Conservation (phyloP, 192 early-diverging fungal genomes). For the Backusella sp. region DNA sequence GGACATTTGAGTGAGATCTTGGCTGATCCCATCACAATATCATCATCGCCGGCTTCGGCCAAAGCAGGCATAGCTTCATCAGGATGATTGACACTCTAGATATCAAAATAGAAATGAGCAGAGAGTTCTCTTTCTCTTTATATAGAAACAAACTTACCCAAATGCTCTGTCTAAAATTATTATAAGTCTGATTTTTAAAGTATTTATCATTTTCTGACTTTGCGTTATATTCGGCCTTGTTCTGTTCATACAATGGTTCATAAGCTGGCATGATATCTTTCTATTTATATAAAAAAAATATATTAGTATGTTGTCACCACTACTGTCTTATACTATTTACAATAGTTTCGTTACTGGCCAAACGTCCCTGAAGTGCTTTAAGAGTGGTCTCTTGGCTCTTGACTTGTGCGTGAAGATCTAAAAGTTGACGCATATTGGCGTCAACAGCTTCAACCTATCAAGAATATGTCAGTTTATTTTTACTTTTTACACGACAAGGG, state of each 20-base stretch:
- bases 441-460: constrained; percentile 14
- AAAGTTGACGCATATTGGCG: constrained; percentile 3
- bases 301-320: neutral
- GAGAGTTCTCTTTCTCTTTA: too few species aligned
- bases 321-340: neutral
- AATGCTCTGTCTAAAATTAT: constrained; percentile 28
- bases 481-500: neutral
- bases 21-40: constrained; percentile 24
- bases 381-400: constrained; percentile 1
- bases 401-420: constrained; percentile 24
- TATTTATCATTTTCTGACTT: constrained; percentile 18
- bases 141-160: constrained; percentile 22
- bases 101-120: too few species aligned
- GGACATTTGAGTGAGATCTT: constrained; percentile 32
- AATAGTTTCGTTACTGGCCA: constrained; percentile 9
- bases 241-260: neutral
- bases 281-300: constrained; percentile 9
- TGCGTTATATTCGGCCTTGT: neutral
- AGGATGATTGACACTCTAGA: constrained; percentile 30
- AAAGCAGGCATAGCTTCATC: constrained; percentile 27
- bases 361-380: neutral
- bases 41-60: constrained; percentile 12
- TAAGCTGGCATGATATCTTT: constrained; percentile 21
- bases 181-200: constrained; percentile 15
- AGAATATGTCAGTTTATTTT: too few species aligned